Conservation (phyloP, 208 protist genomes). For the Leptomonas pyrrhocoris region DNA sequence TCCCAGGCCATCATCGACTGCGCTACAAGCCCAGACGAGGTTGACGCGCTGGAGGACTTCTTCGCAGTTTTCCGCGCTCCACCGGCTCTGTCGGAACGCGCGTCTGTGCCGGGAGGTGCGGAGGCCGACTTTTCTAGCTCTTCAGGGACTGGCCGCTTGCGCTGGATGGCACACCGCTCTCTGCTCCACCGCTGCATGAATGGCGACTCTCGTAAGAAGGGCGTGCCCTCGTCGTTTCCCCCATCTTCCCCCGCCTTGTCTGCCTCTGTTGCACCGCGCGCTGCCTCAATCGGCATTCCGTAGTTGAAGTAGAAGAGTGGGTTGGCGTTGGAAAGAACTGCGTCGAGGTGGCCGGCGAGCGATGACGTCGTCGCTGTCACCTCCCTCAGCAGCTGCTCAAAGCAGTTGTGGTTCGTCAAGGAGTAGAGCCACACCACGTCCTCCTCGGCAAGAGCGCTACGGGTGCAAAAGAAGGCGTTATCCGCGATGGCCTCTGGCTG, state of each 20-base stretch:
- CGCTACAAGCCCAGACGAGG: slow-evolving; percentile 56
- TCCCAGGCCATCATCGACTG: slow-evolving; percentile 74
- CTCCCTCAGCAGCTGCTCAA: slow-evolving; percentile 32
- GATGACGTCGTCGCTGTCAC: slow-evolving; percentile 1
- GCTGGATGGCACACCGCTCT: background rate
- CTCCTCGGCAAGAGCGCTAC: slow-evolving; percentile 35
- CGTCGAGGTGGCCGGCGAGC: slow-evolving; percentile 28
- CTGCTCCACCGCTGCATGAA: slow-evolving; percentile 21
- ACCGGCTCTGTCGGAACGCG: background rate
- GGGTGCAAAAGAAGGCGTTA: slow-evolving; percentile 37
- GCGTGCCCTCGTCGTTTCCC: background rate
- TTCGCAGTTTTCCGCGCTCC: slow-evolving; percentile 33
- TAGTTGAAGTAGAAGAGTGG: slow-evolving; percentile 33
- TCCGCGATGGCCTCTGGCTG: slow-evolving; percentile 24
- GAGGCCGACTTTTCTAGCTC: background rate
- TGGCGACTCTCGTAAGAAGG: slow-evolving; percentile 3
- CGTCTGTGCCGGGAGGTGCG: background rate
- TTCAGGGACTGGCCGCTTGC: slow-evolving; percentile 2
- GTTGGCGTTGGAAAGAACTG: slow-evolving; percentile 18
- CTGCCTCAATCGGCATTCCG: slow-evolving; percentile 15
- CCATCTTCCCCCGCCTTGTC: background rate
- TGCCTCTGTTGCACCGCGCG: background rate
- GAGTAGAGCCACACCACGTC: slow-evolving; percentile 55
- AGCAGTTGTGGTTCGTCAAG: slow-evolving; percentile 61
- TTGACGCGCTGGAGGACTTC: slow-evolving; percentile 11